A percentile compares a stretch with the other conserved stretches of the same genome.
These are phyloP conservation scores for Clonostachys sp. DNA, from an alignment of 2,329 filamentous ascomycete genomes.

Conservation along the genomic window DNA sequence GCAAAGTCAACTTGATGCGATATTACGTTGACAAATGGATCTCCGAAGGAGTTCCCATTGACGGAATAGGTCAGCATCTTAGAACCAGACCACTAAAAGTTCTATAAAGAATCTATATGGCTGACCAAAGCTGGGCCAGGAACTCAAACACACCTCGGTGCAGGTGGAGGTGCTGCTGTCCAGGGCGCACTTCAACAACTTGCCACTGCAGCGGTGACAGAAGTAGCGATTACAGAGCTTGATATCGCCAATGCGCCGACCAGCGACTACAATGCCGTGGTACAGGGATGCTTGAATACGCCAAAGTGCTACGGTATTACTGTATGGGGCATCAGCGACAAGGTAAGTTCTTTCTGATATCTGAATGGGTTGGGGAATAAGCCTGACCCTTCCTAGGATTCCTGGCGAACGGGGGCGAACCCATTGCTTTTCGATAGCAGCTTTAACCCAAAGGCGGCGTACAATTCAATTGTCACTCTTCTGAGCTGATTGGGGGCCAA, in stretches of 20 bases:
- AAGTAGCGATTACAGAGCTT: constrained; percentile 63
- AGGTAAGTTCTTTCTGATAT: constrained; percentile 11
- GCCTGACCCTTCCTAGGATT: constrained; percentile 17
- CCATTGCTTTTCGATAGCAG: constrained; percentile 49
- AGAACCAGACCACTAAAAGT: too few relatives aligned
- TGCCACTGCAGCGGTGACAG: constrained; percentile 40
- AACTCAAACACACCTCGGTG: constrained; percentile 48
- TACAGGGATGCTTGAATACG: constrained; percentile 52
- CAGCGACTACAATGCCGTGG: constrained; percentile 53
- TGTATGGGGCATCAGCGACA: constrained; percentile 51
- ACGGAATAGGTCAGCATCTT: constrained; percentile 43
- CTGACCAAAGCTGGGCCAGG: constrained; percentile 11
- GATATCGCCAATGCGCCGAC: constrained; percentile 57
- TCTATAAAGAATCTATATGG: too few relatives aligned
- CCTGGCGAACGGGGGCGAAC: constrained; percentile 42
- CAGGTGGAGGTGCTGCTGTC: constrained; percentile 35
- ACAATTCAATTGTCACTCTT: constrained; percentile 18
- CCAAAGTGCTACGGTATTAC: constrained; percentile 62
- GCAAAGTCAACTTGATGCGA: constrained; percentile 54
- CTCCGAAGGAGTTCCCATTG: constrained; percentile 56
- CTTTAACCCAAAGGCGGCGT: constrained; percentile 44
- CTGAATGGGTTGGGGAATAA: neutral
- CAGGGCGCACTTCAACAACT: constrained; percentile 47
- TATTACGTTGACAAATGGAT: constrained; percentile 60
- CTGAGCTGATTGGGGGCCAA: neutral